phyloP scores from a whole-genome alignment of 805 yeast genomes.

The Starmerella stellata region DNA sequence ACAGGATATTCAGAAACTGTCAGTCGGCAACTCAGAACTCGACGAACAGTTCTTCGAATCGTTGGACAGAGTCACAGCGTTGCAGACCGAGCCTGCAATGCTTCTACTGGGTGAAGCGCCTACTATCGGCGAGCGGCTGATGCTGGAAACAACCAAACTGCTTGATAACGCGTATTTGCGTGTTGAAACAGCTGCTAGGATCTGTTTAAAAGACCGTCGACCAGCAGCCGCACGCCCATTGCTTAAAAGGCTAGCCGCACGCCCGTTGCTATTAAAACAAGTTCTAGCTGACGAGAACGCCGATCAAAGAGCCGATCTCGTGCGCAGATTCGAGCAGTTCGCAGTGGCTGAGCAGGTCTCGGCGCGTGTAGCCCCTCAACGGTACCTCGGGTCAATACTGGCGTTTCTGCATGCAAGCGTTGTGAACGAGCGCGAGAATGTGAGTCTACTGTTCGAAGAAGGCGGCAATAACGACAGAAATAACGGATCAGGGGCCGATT shows the following conservation, averaged over 20 bases:
- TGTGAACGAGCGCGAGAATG: slow-evolving; percentile 70
- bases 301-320: slow-evolving; percentile 44
- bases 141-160: slow-evolving; percentile 24
- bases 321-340: slow-evolving; percentile 44
- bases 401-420: slow-evolving; percentile 76
- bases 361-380: slow-evolving; percentile 51
- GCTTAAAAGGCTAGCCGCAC: slow-evolving; percentile 20
- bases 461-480: slow-evolving; percentile 11
- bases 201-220: slow-evolving; percentile 13
- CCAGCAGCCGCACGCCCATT: slow-evolving; percentile 7
- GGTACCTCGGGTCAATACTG: slow-evolving; percentile 70
- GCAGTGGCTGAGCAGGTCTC: slow-evolving; percentile 18
- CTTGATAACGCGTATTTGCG: slow-evolving; percentile 39
- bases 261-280: slow-evolving; percentile 31
- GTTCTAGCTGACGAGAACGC: slow-evolving; percentile 47
- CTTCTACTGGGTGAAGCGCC: slow-evolving; percentile 34
- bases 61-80: slow-evolving; percentile 41
- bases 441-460: slow-evolving; percentile 40
- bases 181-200: slow-evolving; percentile 29
- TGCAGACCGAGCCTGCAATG: slow-evolving; percentile 50
- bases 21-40: slow-evolving; percentile 13
- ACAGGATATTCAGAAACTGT: neutral
- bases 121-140: slow-evolving; percentile 31
- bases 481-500: neutral
- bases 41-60: slow-evolving; percentile 40